phyloP scores from a whole-genome alignment of 345 rosid genomes.

The Gossypium sturtianum region DNA sequence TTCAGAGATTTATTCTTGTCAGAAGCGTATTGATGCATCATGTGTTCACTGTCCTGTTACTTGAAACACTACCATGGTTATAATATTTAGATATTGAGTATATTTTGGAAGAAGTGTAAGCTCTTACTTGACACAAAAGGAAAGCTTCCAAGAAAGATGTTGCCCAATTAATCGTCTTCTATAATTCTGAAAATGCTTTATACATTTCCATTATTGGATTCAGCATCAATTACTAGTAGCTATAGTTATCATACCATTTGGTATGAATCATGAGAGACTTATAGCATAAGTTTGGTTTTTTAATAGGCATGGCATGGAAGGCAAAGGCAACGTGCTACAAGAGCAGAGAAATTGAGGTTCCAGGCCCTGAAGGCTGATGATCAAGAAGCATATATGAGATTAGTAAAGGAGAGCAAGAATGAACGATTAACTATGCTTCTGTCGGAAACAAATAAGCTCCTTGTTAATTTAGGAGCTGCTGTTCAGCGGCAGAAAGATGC shows the following conservation, averaged over 20 bases:
- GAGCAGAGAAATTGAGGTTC: slow-evolving; percentile 94
- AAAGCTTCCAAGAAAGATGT: background rate
- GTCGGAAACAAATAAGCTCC: slow-evolving; percentile 92
- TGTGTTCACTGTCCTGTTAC: background rate
- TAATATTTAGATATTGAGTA: background rate
- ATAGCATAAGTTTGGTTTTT: background rate
- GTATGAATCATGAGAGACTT: background rate
- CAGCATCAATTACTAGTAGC: background rate
- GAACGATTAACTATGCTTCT: slow-evolving; percentile 88
- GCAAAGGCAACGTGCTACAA: slow-evolving; percentile 96
- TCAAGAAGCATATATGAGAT: slow-evolving; percentile 93
- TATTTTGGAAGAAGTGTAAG: background rate
- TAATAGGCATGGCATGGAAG: slow-evolving; percentile 98
- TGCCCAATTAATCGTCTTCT: background rate
- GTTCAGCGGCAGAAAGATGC: slow-evolving; percentile 97
- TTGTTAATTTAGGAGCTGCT: slow-evolving; percentile 94
- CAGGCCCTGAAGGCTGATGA: slow-evolving; percentile 97
- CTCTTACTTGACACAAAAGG: background rate
- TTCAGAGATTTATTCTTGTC: background rate
- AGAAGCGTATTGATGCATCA: background rate
- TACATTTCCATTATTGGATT: background rate
- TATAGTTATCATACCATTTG: background rate
- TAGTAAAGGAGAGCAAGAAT: slow-evolving; percentile 98
- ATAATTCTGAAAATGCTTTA: background rate
- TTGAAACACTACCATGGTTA: background rate